Base-by-base conservation (phyloP, 305 asterid species). In the Solanum hybrid region DNA sequence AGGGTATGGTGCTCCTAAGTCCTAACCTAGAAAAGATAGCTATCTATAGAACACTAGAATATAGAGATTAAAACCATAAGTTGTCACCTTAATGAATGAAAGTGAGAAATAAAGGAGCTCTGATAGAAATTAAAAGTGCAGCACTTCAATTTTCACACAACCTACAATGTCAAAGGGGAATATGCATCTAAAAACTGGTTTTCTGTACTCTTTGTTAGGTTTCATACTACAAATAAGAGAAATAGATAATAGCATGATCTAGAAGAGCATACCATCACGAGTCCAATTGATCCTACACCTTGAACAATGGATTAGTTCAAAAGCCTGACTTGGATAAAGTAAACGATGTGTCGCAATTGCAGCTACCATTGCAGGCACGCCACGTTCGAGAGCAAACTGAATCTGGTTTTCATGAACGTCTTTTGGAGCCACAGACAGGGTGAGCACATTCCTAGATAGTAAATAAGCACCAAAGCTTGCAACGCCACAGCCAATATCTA, bases 211-310 rank as follows among this genome's bases (percentile, higher is more conserved):
- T 35, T 34, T 27, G 6, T 45, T 82, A 19, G 27, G 27, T 27
- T 45, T 45, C 87, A 45, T 45, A 29, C 19, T 45, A 29, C 72
- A 45, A 29, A 42, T 82, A 82, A 29, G 38, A 82, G 73, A 82
- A 82, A 86, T 7, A 17, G 45, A 89, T 45, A 79, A 64, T 82
- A 14, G 24, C 81, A 8, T 26, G 38, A 64, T 26, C 73, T 92
- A 77, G 76, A 84, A 87, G 77, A 90, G 88, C 94, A 90, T 94
- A 97, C 99, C 98, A 91, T 97, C 98, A 34, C 98, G 95, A 86
- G 98, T 96, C 99, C 99, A 97, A 94, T 97, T 95, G 94, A 97
- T 93, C 90, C 98, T 93, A 87, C 98, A 97, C 92, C 99, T 95
- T 86, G 99, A 97, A 93, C 99, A 96, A 87, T 97, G 99, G 82